These are phyloP conservation scores for Dioscorea cayenensis DNA, from an alignment of 116 monocot genomes.

Conservation along the genomic window DNA sequence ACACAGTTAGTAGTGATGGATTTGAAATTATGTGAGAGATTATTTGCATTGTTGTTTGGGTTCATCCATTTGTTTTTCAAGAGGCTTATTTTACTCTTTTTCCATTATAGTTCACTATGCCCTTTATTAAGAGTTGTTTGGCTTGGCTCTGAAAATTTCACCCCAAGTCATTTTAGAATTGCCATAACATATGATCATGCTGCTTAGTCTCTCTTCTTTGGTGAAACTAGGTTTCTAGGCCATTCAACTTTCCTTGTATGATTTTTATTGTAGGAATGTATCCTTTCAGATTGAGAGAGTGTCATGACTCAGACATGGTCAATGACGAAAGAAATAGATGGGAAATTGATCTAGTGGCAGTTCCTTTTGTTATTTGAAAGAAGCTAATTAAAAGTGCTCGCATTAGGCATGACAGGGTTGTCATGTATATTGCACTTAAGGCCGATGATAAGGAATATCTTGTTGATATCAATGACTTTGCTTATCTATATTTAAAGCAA, in stretches of 20 bases:
- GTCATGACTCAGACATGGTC: constrained; percentile 69
- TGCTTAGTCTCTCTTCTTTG: no score
- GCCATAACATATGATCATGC: no score
- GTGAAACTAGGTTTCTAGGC: background rate
- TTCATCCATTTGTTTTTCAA: no score
- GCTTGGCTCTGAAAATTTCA: no score
- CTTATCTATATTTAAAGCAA: background rate
- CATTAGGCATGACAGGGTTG: constrained; percentile 87
- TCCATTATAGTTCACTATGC: no score
- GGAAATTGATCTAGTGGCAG: constrained; percentile 91
- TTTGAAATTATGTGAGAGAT: background rate
- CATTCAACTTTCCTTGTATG: background rate
- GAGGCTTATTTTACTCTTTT: no score
- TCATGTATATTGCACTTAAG: constrained; percentile 75
- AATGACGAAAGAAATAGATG: constrained; percentile 75
- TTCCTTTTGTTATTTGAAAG: constrained; percentile 64
- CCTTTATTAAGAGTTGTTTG: no score
- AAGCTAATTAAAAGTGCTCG: constrained; percentile 61
- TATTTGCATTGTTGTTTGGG: no score
- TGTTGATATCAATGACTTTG: constrained; percentile 69
- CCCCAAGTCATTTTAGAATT: no score
- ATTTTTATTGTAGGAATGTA: constrained; percentile 46
- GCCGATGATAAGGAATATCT: constrained; percentile 80
- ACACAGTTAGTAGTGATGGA: background rate
- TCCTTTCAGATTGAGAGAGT: constrained; percentile 66